These are phyloP conservation scores for Bathelium albidoporum DNA, from an alignment of 495 filamentous ascomycete species.

Conservation along the genomic window DNA sequence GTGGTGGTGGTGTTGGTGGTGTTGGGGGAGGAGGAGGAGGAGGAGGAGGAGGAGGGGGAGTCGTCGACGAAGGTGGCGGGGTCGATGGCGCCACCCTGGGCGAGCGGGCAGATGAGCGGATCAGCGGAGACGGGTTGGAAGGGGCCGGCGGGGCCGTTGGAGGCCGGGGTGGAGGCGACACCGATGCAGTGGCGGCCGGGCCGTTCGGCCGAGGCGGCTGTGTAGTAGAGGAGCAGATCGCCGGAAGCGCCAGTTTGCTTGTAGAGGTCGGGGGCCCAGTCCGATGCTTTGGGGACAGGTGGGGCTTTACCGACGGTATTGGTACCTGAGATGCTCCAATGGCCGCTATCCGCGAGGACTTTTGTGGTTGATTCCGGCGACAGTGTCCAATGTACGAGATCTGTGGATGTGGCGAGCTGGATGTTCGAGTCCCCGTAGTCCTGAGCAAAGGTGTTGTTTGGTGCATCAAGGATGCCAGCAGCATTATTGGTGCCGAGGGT, in stretches of 20 bases:
- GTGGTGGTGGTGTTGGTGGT: not conserved
- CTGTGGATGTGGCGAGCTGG: slow-evolving; percentile 20
- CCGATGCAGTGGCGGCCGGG: slow-evolving; percentile 24
- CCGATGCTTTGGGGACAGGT: slow-evolving; percentile 15
- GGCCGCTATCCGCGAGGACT: slow-evolving; percentile 13
- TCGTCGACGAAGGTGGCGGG: slow-evolving; percentile 16
- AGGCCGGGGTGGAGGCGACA: slow-evolving; percentile 13
- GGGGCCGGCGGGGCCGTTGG: slow-evolving; percentile 17
- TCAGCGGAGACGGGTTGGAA: slow-evolving; percentile 17
- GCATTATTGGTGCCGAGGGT: slow-evolving; percentile 24
- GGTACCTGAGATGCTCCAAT: slow-evolving; percentile 16
- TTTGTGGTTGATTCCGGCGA: slow-evolving; percentile 6
- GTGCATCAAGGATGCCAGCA: slow-evolving; percentile 18
- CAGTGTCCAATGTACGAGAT: slow-evolving; percentile 18
- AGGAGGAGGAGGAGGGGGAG: not conserved
- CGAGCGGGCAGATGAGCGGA: slow-evolving; percentile 18
- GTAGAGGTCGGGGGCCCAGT: slow-evolving; percentile 20
- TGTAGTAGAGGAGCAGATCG: slow-evolving; percentile 24
- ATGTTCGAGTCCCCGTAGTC: slow-evolving; percentile 22
- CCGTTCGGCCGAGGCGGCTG: slow-evolving; percentile 9
- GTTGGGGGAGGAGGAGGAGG: not conserved
- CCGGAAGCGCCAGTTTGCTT: slow-evolving; percentile 8
- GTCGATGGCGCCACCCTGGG: slow-evolving; percentile 23
- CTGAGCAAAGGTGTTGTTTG: slow-evolving; percentile 4
- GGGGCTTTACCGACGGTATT: not conserved